Evolutionary conservation across 2,329 filamentous ascomycete species (phyloP), one percentile per base, ranked within the genome.

Genomic region (Coniochaeta hoffmannii): DNA sequence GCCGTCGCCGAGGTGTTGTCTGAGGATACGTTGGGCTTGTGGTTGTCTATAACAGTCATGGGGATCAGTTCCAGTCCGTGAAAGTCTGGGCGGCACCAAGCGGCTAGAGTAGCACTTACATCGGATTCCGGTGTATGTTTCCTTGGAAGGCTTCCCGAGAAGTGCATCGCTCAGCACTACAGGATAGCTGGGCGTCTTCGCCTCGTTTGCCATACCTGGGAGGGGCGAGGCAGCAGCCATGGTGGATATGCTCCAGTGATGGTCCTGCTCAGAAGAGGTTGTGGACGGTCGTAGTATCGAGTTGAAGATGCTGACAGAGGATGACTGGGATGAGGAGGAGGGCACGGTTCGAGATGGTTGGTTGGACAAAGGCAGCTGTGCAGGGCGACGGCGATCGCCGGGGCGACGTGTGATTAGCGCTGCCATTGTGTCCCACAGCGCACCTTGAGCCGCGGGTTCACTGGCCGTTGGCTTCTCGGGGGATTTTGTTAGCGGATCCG

Each of bases 101-200:
- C 15, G 14, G 14, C 35, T 36, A 19, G 2, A 9, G 24, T 26
- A 19, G 24, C 11, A 30, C 78, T 58, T 75, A 85, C 83, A 86
- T 69, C 78, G 73, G 51, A 87, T 73, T 55, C 79, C 79, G 1
- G 82, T 86, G 61, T 81, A 84, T 50, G 81, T 71, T 58, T 85
- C 80, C 60, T 80, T 81, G 31, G 78, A 71, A 1, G 78, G 68
- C 59, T 78, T 80, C 41, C 80, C 79, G 34, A 84, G 70, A 31
- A 87, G 71, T 28, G 79, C 78, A 62, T 86, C 83, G 66, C 83
- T 85, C 46, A 87, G 73, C 50, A 86, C 76, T 55, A 87, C 78
- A 52, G 82, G 83, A 64, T 86, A 87, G 64, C 82, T 81, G 56
- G 76, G 81, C 57, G 75, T 72, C 68, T 81, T 79, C 55, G 82